These are phyloP conservation scores for Penicillium sp. DNA, from an alignment of 2,329 filamentous ascomycete genomes.

Conservation along the genomic window DNA sequence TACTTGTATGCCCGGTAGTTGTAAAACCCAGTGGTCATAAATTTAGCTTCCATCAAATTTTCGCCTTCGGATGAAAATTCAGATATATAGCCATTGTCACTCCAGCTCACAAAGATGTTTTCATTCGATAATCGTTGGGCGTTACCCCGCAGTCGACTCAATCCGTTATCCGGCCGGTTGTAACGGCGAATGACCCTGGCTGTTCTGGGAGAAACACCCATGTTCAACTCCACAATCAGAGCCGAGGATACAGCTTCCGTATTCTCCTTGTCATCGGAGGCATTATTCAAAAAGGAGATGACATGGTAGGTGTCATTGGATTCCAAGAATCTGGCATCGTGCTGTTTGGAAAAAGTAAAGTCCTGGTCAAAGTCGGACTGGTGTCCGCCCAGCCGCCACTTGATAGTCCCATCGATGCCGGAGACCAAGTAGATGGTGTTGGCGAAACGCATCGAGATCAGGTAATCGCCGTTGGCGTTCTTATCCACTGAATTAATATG, in stretches of 20 bases:
- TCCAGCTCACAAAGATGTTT: slow-evolving; percentile 40
- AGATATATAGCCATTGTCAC: slow-evolving; percentile 32
- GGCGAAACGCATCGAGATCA: slow-evolving; percentile 41
- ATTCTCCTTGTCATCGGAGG: slow-evolving; percentile 26
- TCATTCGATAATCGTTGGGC: slow-evolving; percentile 35
- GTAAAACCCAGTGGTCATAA: slow-evolving; percentile 30
- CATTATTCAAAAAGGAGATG: slow-evolving; percentile 37
- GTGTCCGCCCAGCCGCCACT: slow-evolving; percentile 41
- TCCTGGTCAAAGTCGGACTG: slow-evolving; percentile 30
- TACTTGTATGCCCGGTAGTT: slow-evolving; percentile 45
- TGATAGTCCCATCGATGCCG: slow-evolving; percentile 33
- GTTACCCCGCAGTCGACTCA: slow-evolving; percentile 36
- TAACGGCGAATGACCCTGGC: slow-evolving; percentile 29
- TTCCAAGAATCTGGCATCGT: slow-evolving; percentile 37
- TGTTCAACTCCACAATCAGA: slow-evolving; percentile 31
- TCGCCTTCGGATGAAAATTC: slow-evolving; percentile 33
- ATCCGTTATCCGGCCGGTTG: slow-evolving; percentile 33
- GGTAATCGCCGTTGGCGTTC: slow-evolving; percentile 38
- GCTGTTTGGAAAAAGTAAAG: slow-evolving; percentile 39
- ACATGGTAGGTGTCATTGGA: slow-evolving; percentile 28
- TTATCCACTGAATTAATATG: slow-evolving; percentile 45
- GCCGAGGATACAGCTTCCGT: slow-evolving; percentile 29
- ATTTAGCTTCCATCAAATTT: slow-evolving; percentile 34
- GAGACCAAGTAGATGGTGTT: slow-evolving; percentile 42
- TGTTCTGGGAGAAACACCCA: slow-evolving; percentile 19